Base-by-base conservation (phyloP, 2,329 filamentous ascomycete genomes). In the Penicillium sp. region DNA sequence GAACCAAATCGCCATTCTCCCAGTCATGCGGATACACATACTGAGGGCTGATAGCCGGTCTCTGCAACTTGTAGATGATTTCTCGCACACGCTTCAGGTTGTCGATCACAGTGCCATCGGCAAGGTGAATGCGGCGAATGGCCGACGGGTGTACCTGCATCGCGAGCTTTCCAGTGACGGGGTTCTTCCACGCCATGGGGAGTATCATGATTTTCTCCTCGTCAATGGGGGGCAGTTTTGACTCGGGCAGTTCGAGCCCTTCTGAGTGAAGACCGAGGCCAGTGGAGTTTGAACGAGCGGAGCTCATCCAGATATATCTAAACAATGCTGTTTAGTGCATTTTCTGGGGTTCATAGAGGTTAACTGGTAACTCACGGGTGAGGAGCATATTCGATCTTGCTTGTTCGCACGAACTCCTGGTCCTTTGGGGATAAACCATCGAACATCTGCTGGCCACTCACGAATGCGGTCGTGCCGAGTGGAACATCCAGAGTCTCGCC, bases 181-280 rank as follows among this genome's bases (percentile, higher is more conserved):
- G 87, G 65, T 91, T 92, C 61, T 82, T 82, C 88, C 88, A 92
- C 69, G 81, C 83, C 83, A 92, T 87, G 22, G 88, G 88, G 35
- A 90, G 76, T 54, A 86, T 75, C 73, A 89, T 84, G 65, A 91
- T 83, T 67, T 89, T 86, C 25, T 76, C 73, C 43, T 80, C 68
- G 16, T 89, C 84, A 54, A 90, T 76, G 1, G 81, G 77, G 1
- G 88, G 88, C 0, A 92, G 77, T 4, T 87, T 78, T 2, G 72
- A 71, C 0, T 76, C 46, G 0, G 82, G 68, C 1, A 90, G 74
- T 63, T 92, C 88, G 30, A 79, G 78, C 42, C 76, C 80, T 51
- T 89, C 83, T 0, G 84, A 86, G 24, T 87, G 74, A 50, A 92
- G 72, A n/a, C 88, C 89, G 0, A 92, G 80, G 0, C 88, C 89